Evolutionary conservation across 176 grass and related monocot species (phyloP).

Genomic region (Bolboschoenus planiculmis): DNA sequence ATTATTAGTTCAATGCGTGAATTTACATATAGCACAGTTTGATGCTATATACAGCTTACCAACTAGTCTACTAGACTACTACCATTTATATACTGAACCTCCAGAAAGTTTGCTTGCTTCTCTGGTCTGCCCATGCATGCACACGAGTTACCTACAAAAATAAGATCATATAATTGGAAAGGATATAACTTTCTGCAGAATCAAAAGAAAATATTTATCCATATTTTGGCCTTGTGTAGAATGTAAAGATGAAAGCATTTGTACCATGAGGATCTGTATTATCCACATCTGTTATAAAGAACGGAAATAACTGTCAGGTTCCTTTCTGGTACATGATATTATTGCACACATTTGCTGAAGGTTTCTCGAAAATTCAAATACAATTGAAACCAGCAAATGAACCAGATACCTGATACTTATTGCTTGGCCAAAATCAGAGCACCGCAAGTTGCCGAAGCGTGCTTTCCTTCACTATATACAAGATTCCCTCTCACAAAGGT

Average conservation of each 20-base stretch:
- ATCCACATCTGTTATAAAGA: background rate
- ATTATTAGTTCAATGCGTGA: background rate
- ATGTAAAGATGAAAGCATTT: background rate
- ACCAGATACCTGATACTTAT: background rate
- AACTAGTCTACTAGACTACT: no score
- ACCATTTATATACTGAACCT: background rate
- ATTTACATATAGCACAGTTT: slow-evolving; percentile 11
- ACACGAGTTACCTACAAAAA: background rate
- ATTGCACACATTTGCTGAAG: background rate
- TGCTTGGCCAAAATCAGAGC: slow-evolving; percentile 59
- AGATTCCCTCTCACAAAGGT: slow-evolving; percentile 92
- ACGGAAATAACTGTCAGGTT: background rate
- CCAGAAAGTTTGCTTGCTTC: background rate
- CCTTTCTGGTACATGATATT: background rate
- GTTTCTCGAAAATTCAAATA: background rate
- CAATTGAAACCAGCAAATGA: background rate
- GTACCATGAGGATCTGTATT: background rate
- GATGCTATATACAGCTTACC: background rate
- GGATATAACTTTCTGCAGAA: background rate
- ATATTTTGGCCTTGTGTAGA: background rate
- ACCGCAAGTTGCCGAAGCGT: slow-evolving; percentile 64
- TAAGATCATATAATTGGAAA: background rate
- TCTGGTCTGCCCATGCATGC: background rate
- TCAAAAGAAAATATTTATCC: background rate
- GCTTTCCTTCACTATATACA: slow-evolving; percentile 62